Evolutionary conservation across 106 monocot genomes (phyloP).

Genomic region (Dactylorhiza incarnata): DNA sequence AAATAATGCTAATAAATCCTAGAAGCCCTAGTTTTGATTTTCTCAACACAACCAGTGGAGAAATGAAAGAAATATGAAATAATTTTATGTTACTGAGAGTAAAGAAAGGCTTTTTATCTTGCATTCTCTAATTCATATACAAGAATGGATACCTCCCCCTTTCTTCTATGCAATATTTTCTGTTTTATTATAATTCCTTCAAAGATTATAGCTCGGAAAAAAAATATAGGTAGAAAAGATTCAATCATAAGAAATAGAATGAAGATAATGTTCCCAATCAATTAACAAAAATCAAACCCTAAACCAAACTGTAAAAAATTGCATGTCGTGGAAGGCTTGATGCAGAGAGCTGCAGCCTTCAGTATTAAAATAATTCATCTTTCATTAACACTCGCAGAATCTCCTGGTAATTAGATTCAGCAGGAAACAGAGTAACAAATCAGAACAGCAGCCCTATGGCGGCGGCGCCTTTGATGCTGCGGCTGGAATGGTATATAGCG

Average conservation of each 20-base stretch:
- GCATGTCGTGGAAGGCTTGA: background rate
- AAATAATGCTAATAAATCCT: no score
- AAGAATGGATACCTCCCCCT: no score
- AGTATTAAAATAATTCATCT: background rate
- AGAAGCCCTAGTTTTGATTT: no score
- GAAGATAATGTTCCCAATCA: no score
- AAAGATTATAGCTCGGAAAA: no score
- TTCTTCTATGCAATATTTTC: no score
- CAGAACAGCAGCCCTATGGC: background rate
- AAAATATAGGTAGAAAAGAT: background rate
- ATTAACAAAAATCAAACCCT: background rate
- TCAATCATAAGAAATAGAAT: background rate
- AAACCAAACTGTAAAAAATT: background rate
- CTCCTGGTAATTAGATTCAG: background rate
- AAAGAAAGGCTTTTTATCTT: no score
- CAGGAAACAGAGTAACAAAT: background rate
- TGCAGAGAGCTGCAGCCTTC: background rate
- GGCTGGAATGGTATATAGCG: slow-evolving; percentile 10
- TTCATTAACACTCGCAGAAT: background rate
- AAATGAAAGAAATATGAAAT: no score
- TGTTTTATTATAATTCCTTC: no score
- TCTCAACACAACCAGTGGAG: no score
- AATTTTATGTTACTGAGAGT: no score
- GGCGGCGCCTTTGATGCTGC: background rate
- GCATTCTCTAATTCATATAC: no score